Conservation (phyloP, 2,329 filamentous ascomycete species). For the Epichloe coenophiala region DNA sequence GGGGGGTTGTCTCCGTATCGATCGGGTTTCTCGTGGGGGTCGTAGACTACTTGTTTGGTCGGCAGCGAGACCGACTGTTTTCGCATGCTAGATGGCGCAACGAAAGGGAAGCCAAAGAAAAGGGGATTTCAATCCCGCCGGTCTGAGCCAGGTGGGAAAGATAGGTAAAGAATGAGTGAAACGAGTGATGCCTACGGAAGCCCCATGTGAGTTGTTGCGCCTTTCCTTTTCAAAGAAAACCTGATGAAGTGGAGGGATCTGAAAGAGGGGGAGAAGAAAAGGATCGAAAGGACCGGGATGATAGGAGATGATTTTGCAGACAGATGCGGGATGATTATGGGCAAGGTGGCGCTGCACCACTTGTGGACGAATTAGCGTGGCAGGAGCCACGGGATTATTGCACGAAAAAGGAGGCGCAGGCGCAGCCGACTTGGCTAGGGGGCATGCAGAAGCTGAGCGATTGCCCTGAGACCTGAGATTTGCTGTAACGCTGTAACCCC, state of each 20-base stretch:
- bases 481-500: no score
- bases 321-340: no score
- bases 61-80: slow-evolving; percentile 52
- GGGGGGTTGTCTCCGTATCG: slow-evolving; percentile 41
- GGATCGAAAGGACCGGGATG: not conserved
- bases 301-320: not conserved
- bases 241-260: not conserved
- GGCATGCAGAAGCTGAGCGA: no score
- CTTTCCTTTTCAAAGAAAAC: not conserved
- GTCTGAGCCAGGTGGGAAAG: not conserved
- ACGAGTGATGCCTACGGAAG: slow-evolving; percentile 14
- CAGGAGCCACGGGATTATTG: no score
- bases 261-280: not conserved
- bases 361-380: no score
- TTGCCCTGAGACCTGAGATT: no score
- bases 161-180: slow-evolving; percentile 8
- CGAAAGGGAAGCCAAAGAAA: slow-evolving; percentile 6
- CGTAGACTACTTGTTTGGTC: slow-evolving; percentile 43
- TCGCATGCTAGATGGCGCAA: slow-evolving; percentile 35
- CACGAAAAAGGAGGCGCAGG: no score
- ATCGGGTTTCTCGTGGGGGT: slow-evolving; percentile 50
- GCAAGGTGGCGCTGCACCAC: not conserved
- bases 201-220: not conserved
- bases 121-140: not conserved
- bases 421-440: no score